Base-by-base conservation (phyloP, 23 red algal genomes). In the Gracilaria vermiculophylla region DNA sequence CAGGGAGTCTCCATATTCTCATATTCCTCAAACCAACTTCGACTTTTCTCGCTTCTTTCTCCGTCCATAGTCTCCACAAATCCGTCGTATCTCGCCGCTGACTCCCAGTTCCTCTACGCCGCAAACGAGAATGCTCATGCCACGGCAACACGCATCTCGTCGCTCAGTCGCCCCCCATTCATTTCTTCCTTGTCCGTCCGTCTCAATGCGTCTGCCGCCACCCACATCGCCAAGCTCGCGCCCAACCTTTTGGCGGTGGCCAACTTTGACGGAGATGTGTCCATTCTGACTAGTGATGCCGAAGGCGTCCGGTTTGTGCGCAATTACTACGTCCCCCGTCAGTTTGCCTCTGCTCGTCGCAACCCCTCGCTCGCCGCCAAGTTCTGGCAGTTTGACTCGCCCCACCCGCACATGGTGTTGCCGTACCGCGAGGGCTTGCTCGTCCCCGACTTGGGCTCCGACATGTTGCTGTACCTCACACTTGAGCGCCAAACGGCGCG, bases 331-430 rank as follows among this genome's bases (percentile, higher is more conserved):
- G 24, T 73, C 19, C 64, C 64, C 2, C 32, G 32, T 69, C 40
- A 29, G 7, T 69, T 69, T 34, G 64, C 64, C n/a, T 73, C 67
- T 5, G 3, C 37, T 28, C 12, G 5, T 29, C 67, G 67, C 40
- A 73, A 17, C 2, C 67, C 67, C 6, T 73, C 67, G 0, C 37
- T 47, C 25, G 32, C 67, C n/a, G 67, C 44, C 3, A 73, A 13
- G 1, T 73, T 47, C 67, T 73, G 67, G 67, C 67, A 73, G 67
- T 73, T 73, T 24, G 36, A 44, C 33, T n/a, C 42, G 12, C 66
- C 69, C 3, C 65, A 76, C 15, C 84, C 69, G 24, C 84, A 88
- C 28, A 88, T 88, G 84, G 84, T 88, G 25, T 32, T 62, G 23
- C 66, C 66, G 32, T 88, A 88, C 49, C 43, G 36, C 3, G 13